Conservation (phyloP, 2,329 filamentous ascomycete genomes). For the Diaporthe eres region DNA sequence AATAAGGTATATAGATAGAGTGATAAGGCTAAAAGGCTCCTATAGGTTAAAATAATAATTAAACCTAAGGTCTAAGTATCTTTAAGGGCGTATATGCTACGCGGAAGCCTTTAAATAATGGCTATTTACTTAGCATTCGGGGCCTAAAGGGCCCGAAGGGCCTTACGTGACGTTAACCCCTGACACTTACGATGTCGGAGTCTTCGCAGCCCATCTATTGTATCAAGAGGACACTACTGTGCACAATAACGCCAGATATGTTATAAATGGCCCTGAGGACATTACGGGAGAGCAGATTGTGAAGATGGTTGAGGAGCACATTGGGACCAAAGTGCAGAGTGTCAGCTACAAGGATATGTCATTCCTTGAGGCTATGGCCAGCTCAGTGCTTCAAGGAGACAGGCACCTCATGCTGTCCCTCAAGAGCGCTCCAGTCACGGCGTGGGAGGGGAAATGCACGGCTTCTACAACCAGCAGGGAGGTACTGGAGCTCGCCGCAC, state of each 20-base stretch:
- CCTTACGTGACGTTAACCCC: too few species aligned
- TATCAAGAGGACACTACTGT: not conserved
- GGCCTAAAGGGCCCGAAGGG: too few species aligned
- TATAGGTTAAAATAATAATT: too few species aligned
- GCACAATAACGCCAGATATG: not conserved
- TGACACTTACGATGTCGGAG: conserved; percentile 14
- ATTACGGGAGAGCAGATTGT: conserved; percentile 9
- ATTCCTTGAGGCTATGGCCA: not conserved
- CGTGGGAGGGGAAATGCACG: conserved; percentile 5
- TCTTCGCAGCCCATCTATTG: conserved; percentile 3
- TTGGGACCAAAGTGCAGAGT: conserved; percentile 6
- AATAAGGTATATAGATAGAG: too few species aligned
- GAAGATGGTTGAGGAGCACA: not conserved
- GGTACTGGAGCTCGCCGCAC: conserved; percentile 6
- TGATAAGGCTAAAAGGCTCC: too few species aligned
- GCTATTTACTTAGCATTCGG: too few species aligned
- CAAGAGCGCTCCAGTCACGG: not conserved
- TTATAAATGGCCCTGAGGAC: not conserved
- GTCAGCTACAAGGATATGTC: conserved; percentile 4
- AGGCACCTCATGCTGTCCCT: conserved; percentile 1
- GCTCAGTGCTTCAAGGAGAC: not conserved
- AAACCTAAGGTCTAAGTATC: too few species aligned
- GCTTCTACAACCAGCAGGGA: conserved; percentile 2
- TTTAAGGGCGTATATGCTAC: too few species aligned
- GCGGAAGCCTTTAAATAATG: too few species aligned